A percentile compares a stretch with the other conserved stretches of the same genome.
Conservation (phyloP, 202 grass and related monocot species). For the Brachypodium distachyon region DNA sequence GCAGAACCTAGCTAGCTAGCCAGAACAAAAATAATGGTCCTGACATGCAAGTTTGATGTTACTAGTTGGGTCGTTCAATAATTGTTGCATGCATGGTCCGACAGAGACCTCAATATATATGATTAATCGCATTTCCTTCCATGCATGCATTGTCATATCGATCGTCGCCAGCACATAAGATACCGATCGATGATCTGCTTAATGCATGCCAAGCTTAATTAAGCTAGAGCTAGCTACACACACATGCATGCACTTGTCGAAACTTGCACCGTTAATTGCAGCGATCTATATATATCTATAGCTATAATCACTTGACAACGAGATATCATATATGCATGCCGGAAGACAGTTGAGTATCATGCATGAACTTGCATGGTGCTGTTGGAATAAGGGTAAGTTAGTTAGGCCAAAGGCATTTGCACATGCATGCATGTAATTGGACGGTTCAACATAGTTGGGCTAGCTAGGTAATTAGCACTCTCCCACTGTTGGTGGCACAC, state of each 20-base stretch:
- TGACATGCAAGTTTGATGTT: neutral
- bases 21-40: neutral
- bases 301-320: neutral
- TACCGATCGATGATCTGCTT: neutral
- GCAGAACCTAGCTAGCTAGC: neutral
- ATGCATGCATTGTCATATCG: neutral
- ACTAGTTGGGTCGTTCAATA: neutral
- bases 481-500: constrained; percentile 13
- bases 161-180: neutral
- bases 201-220: neutral
- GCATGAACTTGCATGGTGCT: neutral
- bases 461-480: neutral
- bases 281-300: neutral
- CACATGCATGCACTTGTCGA: neutral
- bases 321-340: neutral
- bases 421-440: constrained; percentile 17
- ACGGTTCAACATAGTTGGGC: constrained; percentile 11
- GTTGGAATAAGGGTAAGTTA: constrained; percentile 8
- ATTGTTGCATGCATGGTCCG: neutral
- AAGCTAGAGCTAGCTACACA: neutral
- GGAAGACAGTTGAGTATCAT: neutral
- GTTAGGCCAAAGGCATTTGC: constrained; percentile 31
- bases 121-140: constrained; percentile 7
- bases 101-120: neutral
- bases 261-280: too few species aligned